Percentiles rank a stretch among this genome's conserved stretches.
Evolutionary conservation across 1,284 basidiomycete genomes (phyloP).

Genomic region (Melampsora medusae): DNA sequence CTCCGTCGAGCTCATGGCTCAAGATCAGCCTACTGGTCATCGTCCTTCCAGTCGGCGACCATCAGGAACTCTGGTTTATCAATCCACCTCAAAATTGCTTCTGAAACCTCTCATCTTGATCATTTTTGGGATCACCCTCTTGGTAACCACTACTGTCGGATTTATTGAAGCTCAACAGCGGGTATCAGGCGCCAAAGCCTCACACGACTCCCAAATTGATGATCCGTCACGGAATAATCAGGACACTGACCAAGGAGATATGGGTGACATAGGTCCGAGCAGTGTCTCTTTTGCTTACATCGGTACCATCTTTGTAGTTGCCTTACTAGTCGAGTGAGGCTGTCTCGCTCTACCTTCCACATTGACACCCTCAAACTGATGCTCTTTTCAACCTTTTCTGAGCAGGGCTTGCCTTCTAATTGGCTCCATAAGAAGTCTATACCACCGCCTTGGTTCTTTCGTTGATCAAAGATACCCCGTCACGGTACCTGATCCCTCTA

Average conservation of each 20-base stretch:
- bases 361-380: not conserved
- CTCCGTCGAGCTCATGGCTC: not conserved
- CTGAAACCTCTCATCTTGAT: constrained; percentile 22
- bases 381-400: not conserved
- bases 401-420: constrained; percentile 29
- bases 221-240: not conserved
- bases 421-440: constrained; percentile 15
- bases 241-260: not conserved
- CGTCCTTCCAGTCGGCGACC: not conserved
- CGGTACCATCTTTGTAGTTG: constrained; percentile 38
- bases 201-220: not conserved
- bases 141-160: constrained; percentile 16
- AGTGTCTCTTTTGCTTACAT: constrained; percentile 38
- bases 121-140: constrained; percentile 6
- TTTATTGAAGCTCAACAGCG: constrained; percentile 26
- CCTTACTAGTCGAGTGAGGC: constrained; percentile 38
- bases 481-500: constrained; percentile 24
- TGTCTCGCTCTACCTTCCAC: not conserved
- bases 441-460: constrained; percentile 39
- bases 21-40: not conserved
- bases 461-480: constrained; percentile 38
- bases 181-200: constrained; percentile 13
- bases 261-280: not conserved
- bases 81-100: constrained; percentile 7
- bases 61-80: not conserved